Conservation (phyloP, 495 filamentous ascomycete species). For the Hypomontagnella monticulosa region DNA sequence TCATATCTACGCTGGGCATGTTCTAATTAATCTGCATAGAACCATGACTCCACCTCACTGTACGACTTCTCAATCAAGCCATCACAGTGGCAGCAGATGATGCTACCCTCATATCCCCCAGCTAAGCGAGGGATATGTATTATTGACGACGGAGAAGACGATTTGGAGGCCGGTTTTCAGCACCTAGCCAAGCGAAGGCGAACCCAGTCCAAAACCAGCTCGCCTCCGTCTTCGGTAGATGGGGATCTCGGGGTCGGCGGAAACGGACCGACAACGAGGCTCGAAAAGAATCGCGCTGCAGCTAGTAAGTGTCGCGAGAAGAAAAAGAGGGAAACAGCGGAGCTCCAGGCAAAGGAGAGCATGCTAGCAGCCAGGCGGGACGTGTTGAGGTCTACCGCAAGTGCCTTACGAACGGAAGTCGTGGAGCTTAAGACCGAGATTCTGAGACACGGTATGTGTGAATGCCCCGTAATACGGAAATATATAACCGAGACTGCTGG, state of each 20-base stretch:
- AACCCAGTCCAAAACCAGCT: background rate
- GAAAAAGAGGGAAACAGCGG: slow-evolving; percentile 8
- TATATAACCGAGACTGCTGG: slow-evolving; percentile 18
- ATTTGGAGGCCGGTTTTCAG: background rate
- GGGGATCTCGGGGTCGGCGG: background rate
- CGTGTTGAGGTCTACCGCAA: slow-evolving; percentile 8
- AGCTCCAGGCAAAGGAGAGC: slow-evolving; percentile 12
- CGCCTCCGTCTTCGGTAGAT: background rate
- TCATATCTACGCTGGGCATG: background rate
- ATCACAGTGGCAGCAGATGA: background rate
- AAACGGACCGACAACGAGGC: background rate
- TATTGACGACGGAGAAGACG: background rate
- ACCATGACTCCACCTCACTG: background rate
- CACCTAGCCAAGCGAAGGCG: background rate
- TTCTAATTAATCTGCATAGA: background rate
- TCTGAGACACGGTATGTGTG: slow-evolving; percentile 26
- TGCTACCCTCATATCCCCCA: background rate
- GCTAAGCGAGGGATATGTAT: background rate
- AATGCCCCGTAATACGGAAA: slow-evolving; percentile 14
- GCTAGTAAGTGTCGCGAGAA: slow-evolving; percentile 24
- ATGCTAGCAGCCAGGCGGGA: background rate
- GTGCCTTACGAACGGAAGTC: slow-evolving; percentile 15
- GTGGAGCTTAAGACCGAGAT: slow-evolving; percentile 27
- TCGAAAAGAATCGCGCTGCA: slow-evolving; percentile 25
- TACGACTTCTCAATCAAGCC: background rate